A percentile compares a stretch with the other conserved stretches of the same genome.
These are phyloP conservation scores for Diaporthe australafricana DNA, from an alignment of 2,329 filamentous ascomycete genomes.

Conservation along the genomic window DNA sequence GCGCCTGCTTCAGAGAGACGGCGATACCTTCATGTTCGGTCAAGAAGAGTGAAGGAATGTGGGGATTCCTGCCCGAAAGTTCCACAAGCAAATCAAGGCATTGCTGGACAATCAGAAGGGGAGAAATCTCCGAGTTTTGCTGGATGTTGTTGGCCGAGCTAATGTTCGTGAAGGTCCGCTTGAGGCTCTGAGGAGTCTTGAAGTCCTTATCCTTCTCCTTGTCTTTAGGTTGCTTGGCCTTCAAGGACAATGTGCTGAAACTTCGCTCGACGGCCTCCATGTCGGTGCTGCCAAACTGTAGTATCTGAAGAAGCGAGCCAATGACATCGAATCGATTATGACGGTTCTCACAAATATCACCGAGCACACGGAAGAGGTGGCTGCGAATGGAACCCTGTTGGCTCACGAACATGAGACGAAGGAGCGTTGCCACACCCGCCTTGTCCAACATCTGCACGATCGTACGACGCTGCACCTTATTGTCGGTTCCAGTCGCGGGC, in stretches of 20 bases:
- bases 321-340: slow-evolving; percentile 95
- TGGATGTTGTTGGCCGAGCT: slow-evolving; percentile 57
- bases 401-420: slow-evolving; percentile 98
- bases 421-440: slow-evolving; percentile 91
- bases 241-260: slow-evolving; percentile 91
- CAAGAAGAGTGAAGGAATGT: slow-evolving; percentile 91
- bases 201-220: slow-evolving; percentile 68
- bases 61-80: slow-evolving; percentile 84
- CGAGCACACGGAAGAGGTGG: slow-evolving; percentile 87
- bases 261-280: slow-evolving; percentile 94
- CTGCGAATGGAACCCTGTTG: slow-evolving; percentile 88
- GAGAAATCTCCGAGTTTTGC: slow-evolving; percentile 88
- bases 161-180: slow-evolving; percentile 77
- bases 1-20: slow-evolving; percentile 79
- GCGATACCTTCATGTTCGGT: slow-evolving; percentile 87
- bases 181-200: slow-evolving; percentile 85
- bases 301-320: slow-evolving; percentile 89
- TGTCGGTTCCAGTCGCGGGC: slow-evolving; percentile 48
- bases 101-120: slow-evolving; percentile 94
- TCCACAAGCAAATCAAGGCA: slow-evolving; percentile 88
- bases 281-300: slow-evolving; percentile 95
- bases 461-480: slow-evolving; percentile 79
- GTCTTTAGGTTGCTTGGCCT: slow-evolving; percentile 82
- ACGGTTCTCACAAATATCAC: slow-evolving; percentile 95
- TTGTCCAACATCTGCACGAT: slow-evolving; percentile 98